These are phyloP conservation scores for Cucurbita pepo DNA, from an alignment of 306 rosid genomes.

Conservation along the genomic window DNA sequence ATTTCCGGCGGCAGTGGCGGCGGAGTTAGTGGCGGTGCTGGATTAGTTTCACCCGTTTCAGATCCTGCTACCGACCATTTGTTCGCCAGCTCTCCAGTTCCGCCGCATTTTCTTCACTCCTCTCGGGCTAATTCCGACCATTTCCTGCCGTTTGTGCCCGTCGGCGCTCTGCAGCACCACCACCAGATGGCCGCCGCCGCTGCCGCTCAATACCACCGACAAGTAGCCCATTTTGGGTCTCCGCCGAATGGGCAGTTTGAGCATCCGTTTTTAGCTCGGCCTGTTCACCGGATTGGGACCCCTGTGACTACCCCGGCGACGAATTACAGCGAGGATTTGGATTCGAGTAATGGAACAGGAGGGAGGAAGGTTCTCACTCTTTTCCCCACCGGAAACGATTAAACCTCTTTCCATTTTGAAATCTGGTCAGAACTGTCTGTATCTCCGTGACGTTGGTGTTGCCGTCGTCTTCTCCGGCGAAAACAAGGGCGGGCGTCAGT, in stretches of 20 bases:
- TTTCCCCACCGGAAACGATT: slow-evolving; percentile 85
- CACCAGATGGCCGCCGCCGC: slow-evolving; percentile 37
- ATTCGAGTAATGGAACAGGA: slow-evolving; percentile 51
- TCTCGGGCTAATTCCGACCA: slow-evolving; percentile 59
- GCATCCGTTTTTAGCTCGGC: slow-evolving; percentile 55
- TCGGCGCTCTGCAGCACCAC: slow-evolving; percentile 59
- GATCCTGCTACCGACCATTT: slow-evolving; percentile 81
- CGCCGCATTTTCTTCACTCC: slow-evolving; percentile 69
- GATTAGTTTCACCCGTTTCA: slow-evolving; percentile 3
- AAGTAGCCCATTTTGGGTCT: slow-evolving; percentile 68
- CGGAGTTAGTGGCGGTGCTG: slow-evolving; percentile 21
- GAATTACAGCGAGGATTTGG: slow-evolving; percentile 59
- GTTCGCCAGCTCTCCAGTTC: slow-evolving; percentile 84
- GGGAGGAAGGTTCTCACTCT: slow-evolving; percentile 83
- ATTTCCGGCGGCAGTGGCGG: slow-evolving; percentile 19
- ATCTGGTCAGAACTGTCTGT: not conserved
- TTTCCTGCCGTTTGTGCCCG: slow-evolving; percentile 68
- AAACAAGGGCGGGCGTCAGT: not conserved
- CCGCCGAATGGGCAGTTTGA: slow-evolving; percentile 78
- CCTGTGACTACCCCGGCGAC: slow-evolving; percentile 32
- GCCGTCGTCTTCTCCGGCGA: not conserved
- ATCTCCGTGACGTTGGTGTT: not conserved
- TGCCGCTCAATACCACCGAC: slow-evolving; percentile 39
- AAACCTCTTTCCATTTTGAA: slow-evolving; percentile 1
- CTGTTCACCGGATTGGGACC: slow-evolving; percentile 53